These are phyloP conservation scores for Aspergillus fumigatus DNA, from an alignment of 2,329 filamentous ascomycete species.

Conservation along the genomic window DNA sequence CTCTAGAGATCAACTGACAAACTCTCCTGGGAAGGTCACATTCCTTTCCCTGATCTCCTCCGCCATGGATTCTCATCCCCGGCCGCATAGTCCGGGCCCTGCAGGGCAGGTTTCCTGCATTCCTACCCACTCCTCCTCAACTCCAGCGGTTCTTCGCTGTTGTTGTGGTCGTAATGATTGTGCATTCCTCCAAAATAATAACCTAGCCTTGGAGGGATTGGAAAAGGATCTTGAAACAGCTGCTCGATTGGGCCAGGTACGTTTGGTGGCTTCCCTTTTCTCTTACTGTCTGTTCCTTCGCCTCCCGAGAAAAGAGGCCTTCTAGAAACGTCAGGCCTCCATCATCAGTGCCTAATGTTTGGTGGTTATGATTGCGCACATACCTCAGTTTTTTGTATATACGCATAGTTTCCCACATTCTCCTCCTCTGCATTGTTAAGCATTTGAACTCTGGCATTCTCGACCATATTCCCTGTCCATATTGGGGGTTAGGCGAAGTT, in stretches of 20 bases:
- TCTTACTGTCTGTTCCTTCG: constrained; percentile 1
- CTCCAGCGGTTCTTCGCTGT: constrained; percentile 49
- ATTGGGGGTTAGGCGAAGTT: neutral
- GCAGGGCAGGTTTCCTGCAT: constrained; percentile 24
- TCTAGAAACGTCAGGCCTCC: neutral
- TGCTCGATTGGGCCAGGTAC: constrained; percentile 85
- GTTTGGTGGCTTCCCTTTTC: constrained; percentile 40
- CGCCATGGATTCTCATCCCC: constrained; percentile 23
- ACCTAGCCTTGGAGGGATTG: constrained; percentile 68
- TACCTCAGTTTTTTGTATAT: neutral
- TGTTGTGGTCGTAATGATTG: constrained; percentile 84
- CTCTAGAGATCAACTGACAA: neutral
- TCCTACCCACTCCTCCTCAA: constrained; percentile 27
- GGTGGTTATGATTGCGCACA: constrained; percentile 2
- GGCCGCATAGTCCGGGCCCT: constrained; percentile 20
- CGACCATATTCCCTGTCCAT: neutral
- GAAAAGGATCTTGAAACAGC: constrained; percentile 86
- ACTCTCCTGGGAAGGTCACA: constrained; percentile 6
- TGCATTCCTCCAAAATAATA: constrained; percentile 75
- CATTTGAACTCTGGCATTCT: constrained; percentile 10
- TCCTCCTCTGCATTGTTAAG: constrained; percentile 10
- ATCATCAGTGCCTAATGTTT: constrained; percentile 1
- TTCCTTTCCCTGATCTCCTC: constrained; percentile 6
- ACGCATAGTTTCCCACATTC: constrained; percentile 6
- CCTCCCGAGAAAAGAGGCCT: neutral